Conservation (phyloP, 495 filamentous ascomycete genomes). For the Penicillium flavigenum region DNA sequence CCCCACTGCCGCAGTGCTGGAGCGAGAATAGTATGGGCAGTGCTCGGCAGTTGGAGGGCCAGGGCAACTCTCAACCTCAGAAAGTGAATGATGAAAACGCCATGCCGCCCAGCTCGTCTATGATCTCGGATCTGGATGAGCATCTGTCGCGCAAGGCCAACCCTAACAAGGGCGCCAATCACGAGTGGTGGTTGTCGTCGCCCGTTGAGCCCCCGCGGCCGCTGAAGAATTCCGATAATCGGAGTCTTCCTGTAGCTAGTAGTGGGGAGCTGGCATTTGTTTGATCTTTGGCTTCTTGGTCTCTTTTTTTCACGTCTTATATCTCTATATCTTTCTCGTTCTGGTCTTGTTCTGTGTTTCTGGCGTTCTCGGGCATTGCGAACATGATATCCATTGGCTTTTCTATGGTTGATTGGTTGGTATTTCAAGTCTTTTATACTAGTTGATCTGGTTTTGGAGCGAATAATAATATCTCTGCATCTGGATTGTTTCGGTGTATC, state of each 20-base stretch:
- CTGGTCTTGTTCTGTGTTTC: slow-evolving; percentile 1
- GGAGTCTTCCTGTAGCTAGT: slow-evolving; percentile 29
- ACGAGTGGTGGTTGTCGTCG: slow-evolving; percentile 14
- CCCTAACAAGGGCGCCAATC: slow-evolving; percentile 15
- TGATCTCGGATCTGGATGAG: slow-evolving; percentile 30
- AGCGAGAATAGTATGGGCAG: slow-evolving; percentile 41
- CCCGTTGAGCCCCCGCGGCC: slow-evolving; percentile 23
- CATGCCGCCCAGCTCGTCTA: slow-evolving; percentile 27
- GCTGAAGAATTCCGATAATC: slow-evolving; percentile 17
- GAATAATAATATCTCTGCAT: slow-evolving; percentile 5
- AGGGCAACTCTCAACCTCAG: slow-evolving; percentile 10
- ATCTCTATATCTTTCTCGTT: slow-evolving; percentile 4
- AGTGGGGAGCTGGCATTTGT: slow-evolving; percentile 39
- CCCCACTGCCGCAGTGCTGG: slow-evolving; percentile 45
- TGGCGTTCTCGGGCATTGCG: slow-evolving; percentile 30
- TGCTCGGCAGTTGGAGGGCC: slow-evolving; percentile 24
- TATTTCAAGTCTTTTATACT: slow-evolving; percentile 2
- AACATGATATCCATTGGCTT: slow-evolving; percentile 34
- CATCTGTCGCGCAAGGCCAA: slow-evolving; percentile 26
- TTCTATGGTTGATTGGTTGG: slow-evolving; percentile 15
- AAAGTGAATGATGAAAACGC: slow-evolving; percentile 12
- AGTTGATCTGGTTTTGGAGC: slow-evolving; percentile 11
- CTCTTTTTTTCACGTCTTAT: slow-evolving; percentile 3
- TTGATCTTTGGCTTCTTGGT: slow-evolving; percentile 11
- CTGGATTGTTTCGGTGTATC: neutral